These are phyloP conservation scores for Buddleja alternifolia DNA, from an alignment of 257 asterid genomes.

Conservation along the genomic window DNA sequence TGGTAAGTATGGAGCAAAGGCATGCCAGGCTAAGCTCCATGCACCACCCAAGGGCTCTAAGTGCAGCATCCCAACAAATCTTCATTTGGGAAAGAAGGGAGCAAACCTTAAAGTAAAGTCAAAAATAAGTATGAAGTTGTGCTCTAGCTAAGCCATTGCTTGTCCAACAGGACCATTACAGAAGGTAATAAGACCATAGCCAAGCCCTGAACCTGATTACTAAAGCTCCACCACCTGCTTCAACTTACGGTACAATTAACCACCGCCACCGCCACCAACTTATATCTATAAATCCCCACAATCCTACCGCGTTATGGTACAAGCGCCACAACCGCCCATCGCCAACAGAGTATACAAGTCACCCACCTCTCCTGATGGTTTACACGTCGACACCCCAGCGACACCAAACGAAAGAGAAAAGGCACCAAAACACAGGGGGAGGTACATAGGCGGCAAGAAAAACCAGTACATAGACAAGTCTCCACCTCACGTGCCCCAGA, in stretches of 20 bases:
- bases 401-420: too few relatives aligned
- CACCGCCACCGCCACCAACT: conserved; percentile 6
- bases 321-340: too few relatives aligned
- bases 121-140: conserved; percentile 38
- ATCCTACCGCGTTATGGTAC: too few relatives aligned
- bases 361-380: too few relatives aligned
- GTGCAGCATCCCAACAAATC: conserved; percentile 35
- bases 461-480: too few relatives aligned
- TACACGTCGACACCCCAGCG: too few relatives aligned
- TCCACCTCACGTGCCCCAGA: too few relatives aligned
- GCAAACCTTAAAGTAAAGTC: conserved; percentile 41
- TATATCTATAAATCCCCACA: conserved; percentile 11
- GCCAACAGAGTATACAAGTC: too few relatives aligned
- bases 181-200: conserved; percentile 25
- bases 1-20: conserved; percentile 39
- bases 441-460: too few relatives aligned
- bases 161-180: conserved; percentile 28
- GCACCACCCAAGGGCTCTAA: conserved; percentile 37
- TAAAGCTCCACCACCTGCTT: conserved; percentile 31
- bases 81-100: conserved; percentile 37
- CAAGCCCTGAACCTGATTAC: conserved; percentile 25
- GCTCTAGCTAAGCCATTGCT: conserved; percentile 35
- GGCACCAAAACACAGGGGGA: too few relatives aligned
- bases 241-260: conserved; percentile 18
- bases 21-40: conserved; percentile 39